Evolutionary conservation across 805 yeast genomes (phyloP).

Genomic region (Diddensiella transvaalensis): DNA sequence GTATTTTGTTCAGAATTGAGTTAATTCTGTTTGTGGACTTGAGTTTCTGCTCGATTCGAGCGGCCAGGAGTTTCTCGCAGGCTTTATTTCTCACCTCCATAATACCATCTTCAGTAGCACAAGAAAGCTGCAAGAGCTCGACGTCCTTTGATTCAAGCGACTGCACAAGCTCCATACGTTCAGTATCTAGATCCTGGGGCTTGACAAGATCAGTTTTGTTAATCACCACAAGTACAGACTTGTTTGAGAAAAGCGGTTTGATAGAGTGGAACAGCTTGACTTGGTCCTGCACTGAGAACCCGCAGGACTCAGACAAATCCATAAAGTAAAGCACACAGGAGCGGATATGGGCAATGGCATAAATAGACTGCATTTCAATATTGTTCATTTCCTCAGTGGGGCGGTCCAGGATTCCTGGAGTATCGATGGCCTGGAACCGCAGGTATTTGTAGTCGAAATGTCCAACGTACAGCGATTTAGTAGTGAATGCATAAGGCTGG

Average conservation of each 20-base stretch:
- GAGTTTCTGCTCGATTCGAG: conserved; percentile 89
- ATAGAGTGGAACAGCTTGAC: conserved; percentile 95
- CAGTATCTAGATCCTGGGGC: conserved; percentile 77
- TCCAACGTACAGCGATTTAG: conserved; percentile 95
- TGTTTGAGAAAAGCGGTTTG: conserved; percentile 95
- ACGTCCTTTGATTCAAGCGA: conserved; percentile 62
- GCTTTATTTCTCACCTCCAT: conserved; percentile 96
- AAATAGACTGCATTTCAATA: conserved; percentile 98
- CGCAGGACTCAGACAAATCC: conserved; percentile 99
- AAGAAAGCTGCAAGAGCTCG: conserved; percentile 89
- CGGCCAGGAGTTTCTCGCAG: conserved; percentile 91
- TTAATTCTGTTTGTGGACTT: conserved; percentile 87
- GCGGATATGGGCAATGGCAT: conserved; percentile 94
- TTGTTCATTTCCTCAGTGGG: conserved; percentile 99
- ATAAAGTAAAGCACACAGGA: conserved; percentile 95
- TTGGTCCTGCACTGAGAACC: conserved; percentile 95
- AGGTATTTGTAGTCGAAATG: conserved; percentile 97
- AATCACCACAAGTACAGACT: conserved; percentile 90
- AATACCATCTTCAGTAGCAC: conserved; percentile 89
- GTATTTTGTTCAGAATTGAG: conserved; percentile 90
- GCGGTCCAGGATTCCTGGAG: conserved; percentile 97
- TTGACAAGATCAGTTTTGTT: conserved; percentile 90
- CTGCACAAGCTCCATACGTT: conserved; percentile 66
- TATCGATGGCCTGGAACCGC: conserved; percentile 98
- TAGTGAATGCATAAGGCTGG: conserved; percentile 98